Evolutionary conservation across 768 basidiomycete species (phyloP), one percentile per base, ranked within the genome.

Genomic region (Cyclocybe cylindracea): DNA sequence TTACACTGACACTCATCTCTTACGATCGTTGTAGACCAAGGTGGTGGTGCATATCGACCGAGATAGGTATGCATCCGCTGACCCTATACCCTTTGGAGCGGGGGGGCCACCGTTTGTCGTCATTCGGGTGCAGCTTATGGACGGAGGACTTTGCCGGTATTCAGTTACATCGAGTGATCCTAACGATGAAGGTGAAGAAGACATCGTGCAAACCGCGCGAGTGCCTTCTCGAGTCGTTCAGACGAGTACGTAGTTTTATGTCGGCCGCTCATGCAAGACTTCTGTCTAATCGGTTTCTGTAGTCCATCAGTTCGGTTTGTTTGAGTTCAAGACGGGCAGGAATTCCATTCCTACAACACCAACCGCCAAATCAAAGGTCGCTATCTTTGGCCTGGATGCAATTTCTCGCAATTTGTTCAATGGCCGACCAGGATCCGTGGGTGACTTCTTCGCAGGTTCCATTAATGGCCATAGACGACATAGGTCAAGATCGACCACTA

Each of bases 281-380:
- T 39, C 16, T 11, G 42, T 39, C 39, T 51, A 38, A 44, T 55
- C 40, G 36, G 45, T 50, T 43, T 36, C 49, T 16, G 19, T 39
- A 94, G 91, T 93, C 49, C 89, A 94, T 61, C 90, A 91, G 64
- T 94, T 85, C 54, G 92, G 93, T 11, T 71, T 97, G 47, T 96
- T 94, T 72, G 87, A 90, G 63, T 94, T 95, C 69, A 80, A 80
- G 29, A 92, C 92, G 0, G 86, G 85, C 32, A 72, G 65, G 50
- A 83, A 80, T 47, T 86, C 94, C 18, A 70, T 80, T n/a, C 94
- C 95, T 5, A 82, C 86, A 2, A 98, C 94, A 0, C 95, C 94
- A 3, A 91, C 90, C 0, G 80, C 84, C 1, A 82, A 78, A 41
- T 81, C 85, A n/a, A 85, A 89, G 55, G 89, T 86, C 2, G 84